Evolutionary conservation across 1,139 yeast species (phyloP).

Genomic region (Pneumocystis carinii): DNA sequence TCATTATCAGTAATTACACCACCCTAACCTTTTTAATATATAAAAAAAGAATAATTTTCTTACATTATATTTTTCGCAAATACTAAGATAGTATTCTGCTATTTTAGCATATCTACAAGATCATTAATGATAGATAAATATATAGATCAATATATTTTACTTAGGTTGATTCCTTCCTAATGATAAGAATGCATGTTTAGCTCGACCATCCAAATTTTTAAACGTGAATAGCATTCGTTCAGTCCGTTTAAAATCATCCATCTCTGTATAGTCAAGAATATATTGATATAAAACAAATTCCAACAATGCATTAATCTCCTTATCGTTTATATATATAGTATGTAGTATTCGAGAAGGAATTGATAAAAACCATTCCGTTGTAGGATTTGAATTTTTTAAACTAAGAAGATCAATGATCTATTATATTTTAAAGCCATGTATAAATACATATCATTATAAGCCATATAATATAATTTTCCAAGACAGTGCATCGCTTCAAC

Average conservation of each 20-base stretch:
- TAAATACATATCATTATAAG: constrained; percentile 14
- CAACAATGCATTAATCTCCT: constrained; percentile 48
- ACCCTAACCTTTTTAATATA: constrained; percentile 13
- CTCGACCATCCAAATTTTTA: constrained; percentile 38
- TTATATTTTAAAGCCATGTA: neutral
- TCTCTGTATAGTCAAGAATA: constrained; percentile 38
- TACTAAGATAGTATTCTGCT: constrained; percentile 20
- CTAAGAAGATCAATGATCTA: neutral
- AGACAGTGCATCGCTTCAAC: constrained; percentile 42
- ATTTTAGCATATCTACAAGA: constrained; percentile 14
- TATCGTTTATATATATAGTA: constrained; percentile 62
- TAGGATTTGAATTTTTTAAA: constrained; percentile 1
- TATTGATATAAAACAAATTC: constrained; percentile 48
- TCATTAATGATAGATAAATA: constrained; percentile 25
- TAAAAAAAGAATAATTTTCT: neutral
- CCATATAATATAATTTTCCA: constrained; percentile 37
- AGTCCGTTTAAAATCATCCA: constrained; percentile 37
- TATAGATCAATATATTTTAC: constrained; percentile 22
- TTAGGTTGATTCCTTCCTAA: constrained; percentile 52
- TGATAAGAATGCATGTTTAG: constrained; percentile 52
- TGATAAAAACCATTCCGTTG: constrained; percentile 25
- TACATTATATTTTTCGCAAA: constrained; percentile 28
- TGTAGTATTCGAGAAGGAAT: constrained; percentile 57
- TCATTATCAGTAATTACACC: constrained; percentile 28
- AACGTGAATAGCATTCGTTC: constrained; percentile 39